phyloP scores from a whole-genome alignment of 257 asterid species.

The Petunia secreta region DNA sequence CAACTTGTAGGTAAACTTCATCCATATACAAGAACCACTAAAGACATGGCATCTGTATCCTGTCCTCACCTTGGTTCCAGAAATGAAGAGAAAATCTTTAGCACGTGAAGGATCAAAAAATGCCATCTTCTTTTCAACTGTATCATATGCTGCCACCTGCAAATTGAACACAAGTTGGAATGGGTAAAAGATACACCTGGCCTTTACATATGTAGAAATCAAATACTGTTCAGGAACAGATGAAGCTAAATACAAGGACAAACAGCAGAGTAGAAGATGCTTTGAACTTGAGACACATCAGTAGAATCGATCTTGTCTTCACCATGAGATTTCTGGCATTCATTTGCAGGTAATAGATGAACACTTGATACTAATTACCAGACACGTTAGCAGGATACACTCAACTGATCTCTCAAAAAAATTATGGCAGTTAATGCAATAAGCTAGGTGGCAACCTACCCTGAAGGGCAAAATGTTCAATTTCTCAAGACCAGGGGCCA shows the following conservation, averaged over 20 bases:
- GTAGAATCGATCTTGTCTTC: neutral
- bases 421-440: neutral
- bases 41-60: neutral
- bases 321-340: neutral
- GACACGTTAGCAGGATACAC: neutral
- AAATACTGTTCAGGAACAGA: neutral
- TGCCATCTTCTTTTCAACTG: conserved; percentile 66
- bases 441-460: conserved; percentile 39
- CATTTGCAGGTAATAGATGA: neutral
- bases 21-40: neutral
- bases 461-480: conserved; percentile 80
- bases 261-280: neutral
- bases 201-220: neutral
- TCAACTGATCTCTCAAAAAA: neutral
- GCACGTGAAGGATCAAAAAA: conserved; percentile 88
- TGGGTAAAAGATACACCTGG: neutral
- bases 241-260: neutral
- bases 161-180: neutral
- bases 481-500: conserved; percentile 89
- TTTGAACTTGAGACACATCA: neutral
- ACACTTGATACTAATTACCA: neutral
- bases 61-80: conserved; percentile 74
- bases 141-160: conserved; percentile 93
- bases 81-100: conserved; percentile 76
- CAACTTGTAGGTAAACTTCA: neutral